A percentile compares a stretch with the other conserved stretches of the same genome.
phyloP scores from a whole-genome alignment of 495 filamentous ascomycete species.

The Xylaria castorea region DNA sequence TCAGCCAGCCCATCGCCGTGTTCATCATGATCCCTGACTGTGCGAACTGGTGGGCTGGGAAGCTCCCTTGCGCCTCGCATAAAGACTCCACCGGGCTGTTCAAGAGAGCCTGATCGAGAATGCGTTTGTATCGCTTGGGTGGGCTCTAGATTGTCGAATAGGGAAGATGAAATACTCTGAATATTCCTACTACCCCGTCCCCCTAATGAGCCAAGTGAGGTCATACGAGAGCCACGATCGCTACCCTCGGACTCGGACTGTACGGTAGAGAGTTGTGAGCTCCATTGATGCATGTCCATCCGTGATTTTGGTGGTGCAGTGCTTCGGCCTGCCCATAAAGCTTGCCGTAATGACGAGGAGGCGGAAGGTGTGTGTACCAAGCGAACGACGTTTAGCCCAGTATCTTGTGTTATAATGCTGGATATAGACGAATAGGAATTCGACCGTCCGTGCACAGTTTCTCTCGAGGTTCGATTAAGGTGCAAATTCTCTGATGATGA shows the following conservation, averaged over 20 bases:
- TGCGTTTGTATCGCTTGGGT: slow-evolving; percentile 42
- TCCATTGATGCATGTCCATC: slow-evolving; percentile 65
- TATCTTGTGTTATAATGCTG: slow-evolving; percentile 54
- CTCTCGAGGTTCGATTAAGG: slow-evolving; percentile 55
- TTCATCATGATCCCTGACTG: slow-evolving; percentile 60
- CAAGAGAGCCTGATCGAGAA: slow-evolving; percentile 50
- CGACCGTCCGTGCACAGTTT: slow-evolving; percentile 54
- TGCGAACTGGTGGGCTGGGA: slow-evolving; percentile 39
- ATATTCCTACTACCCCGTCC: slow-evolving; percentile 54
- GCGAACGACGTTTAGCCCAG: slow-evolving; percentile 40
- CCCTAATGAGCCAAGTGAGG: slow-evolving; percentile 48
- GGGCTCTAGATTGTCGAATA: slow-evolving; percentile 47
- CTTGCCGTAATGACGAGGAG: slow-evolving; percentile 38
- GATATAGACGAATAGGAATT: slow-evolving; percentile 59
- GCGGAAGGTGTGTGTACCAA: slow-evolving; percentile 35
- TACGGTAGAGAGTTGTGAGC: slow-evolving; percentile 76
- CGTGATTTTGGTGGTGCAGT: slow-evolving; percentile 30
- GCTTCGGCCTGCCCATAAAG: slow-evolving; percentile 36
- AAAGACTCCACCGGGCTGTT: slow-evolving; percentile 45
- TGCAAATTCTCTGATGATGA: slow-evolving; percentile 56
- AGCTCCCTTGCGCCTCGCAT: slow-evolving; percentile 41
- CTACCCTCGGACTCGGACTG: slow-evolving; percentile 68
- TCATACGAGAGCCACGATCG: slow-evolving; percentile 49
- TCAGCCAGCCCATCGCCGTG: slow-evolving; percentile 62
- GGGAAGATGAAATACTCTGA: slow-evolving; percentile 60